Percentiles rank a stretch among this genome's conserved stretches.
phyloP scores from a whole-genome alignment of 768 basidiomycete species.

The Coprinopsis marcescibilis region DNA sequence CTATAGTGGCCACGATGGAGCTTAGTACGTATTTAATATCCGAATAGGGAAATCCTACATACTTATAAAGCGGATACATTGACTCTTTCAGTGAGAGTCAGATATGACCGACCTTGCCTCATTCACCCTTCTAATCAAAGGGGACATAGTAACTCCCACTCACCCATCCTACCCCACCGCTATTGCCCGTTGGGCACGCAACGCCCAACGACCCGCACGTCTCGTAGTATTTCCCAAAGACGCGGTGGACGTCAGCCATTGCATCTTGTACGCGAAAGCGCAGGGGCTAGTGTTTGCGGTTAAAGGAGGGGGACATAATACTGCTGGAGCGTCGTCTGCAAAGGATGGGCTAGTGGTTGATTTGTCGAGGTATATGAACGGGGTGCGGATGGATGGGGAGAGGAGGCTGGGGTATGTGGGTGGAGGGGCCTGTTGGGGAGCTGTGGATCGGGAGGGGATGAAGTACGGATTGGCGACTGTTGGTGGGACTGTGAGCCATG shows the following conservation, averaged over 20 bases:
- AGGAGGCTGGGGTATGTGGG: slow-evolving; percentile 34
- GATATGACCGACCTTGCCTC: too few species aligned
- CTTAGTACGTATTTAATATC: too few species aligned
- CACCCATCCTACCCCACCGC: slow-evolving; percentile 30
- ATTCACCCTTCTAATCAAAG: too few species aligned
- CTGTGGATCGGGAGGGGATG: slow-evolving; percentile 37
- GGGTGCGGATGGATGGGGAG: slow-evolving; percentile 31
- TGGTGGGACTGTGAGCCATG: slow-evolving; percentile 41
- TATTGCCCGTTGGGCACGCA: slow-evolving; percentile 38
- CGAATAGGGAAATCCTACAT: too few species aligned
- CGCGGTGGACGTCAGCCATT: slow-evolving; percentile 30
- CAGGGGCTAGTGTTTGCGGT: slow-evolving; percentile 34
- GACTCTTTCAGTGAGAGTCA: too few species aligned
- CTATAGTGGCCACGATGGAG: too few species aligned
- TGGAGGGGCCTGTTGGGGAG: slow-evolving; percentile 40
- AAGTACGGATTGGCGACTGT: slow-evolving; percentile 41
- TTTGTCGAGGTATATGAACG: slow-evolving; percentile 35
- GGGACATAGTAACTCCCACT: slow-evolving; percentile 34
- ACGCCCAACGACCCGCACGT: slow-evolving; percentile 31
- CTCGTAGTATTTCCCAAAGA: slow-evolving; percentile 39
- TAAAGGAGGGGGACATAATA: slow-evolving; percentile 41
- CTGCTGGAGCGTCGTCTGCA: slow-evolving; percentile 35
- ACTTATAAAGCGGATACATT: too few species aligned
- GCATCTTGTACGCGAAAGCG: slow-evolving; percentile 29
- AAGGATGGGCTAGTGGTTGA: slow-evolving; percentile 47